These are phyloP conservation scores for Chlamydomonas sp. DNA, from an alignment of 139 green algal species.

Conservation along the genomic window DNA sequence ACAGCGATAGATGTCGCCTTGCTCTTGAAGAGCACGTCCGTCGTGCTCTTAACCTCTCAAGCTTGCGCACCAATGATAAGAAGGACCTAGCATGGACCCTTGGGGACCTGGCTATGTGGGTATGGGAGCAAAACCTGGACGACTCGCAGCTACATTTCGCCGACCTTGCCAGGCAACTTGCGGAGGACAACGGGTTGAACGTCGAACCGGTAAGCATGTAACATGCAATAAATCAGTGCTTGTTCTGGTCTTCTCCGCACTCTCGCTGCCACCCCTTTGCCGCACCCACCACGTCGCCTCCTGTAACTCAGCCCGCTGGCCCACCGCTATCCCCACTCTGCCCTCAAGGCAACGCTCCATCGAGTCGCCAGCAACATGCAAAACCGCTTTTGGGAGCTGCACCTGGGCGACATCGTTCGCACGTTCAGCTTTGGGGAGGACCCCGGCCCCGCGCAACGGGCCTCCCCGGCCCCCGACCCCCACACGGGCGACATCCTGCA, in stretches of 20 bases:
- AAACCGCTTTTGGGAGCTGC: background rate
- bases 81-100: slow-evolving; percentile 3
- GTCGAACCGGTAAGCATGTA: background rate
- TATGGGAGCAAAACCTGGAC: background rate
- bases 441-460: background rate
- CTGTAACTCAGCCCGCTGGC: background rate
- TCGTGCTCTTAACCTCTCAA: background rate
- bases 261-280: background rate
- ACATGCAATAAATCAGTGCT: background rate
- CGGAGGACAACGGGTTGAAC: background rate
- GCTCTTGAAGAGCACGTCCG: background rate
- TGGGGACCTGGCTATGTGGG: background rate
- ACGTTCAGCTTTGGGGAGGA: background rate
- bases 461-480: background rate
- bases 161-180: too few species aligned
- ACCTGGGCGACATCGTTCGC: background rate
- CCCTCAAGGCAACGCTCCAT: background rate
- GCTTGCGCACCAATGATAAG: background rate
- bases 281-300: background rate
- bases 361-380: background rate
- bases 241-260: background rate
- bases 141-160: too few species aligned
- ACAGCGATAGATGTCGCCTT: background rate
- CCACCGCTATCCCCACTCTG: background rate
- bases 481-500: background rate